Base-by-base conservation (phyloP, 345 rosid species). In the Mercurialis annua region DNA sequence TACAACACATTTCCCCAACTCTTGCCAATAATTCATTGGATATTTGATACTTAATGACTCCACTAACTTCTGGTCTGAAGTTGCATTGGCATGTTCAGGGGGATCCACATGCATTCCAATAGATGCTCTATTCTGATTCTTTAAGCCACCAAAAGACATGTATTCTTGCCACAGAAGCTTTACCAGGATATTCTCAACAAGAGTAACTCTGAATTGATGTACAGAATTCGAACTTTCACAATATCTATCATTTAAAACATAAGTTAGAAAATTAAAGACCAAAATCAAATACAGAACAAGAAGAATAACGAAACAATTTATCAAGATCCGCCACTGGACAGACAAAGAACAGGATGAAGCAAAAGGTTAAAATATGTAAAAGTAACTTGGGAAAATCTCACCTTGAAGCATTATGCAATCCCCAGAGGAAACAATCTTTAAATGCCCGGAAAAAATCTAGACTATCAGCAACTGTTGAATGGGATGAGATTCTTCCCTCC, bases 401-500 rank as follows among this genome's bases (percentile, higher is more conserved):
- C 94, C 89, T 86, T 67, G 95, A 83, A 67, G 86, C 78, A 77
- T 87, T 91, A 65, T 15, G 81, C 70, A 94, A 77, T 66, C 82
- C 97, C 96, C 94, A 94, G 65, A 86, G 75, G 70, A 87, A 89
- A 71, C 99, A 94, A 66, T 94, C 97, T 64, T 74, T 85, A 66
- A 87, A 75, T 69, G 96, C 91, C 38, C 27, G 66, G 69, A 87
- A 87, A 79, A 87, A 89, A 59, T 85, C 80, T 74, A 65, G 71
- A 15, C 58, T 84, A 71, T 84, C 92, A 23, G 76, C 71, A 62
- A 61, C 81, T 55, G 88, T 59, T 58, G 89, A 77, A 73, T 81
- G 80, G 54, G 82, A 76, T 47, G 69, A 77, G 54, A 74, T 87
- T 82, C 90, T 86, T 73, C 97, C 97, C 50, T 87, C 85, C 95